Base-by-base conservation (phyloP, 2,329 filamentous ascomycete species). In the Apiospora sp. region DNA sequence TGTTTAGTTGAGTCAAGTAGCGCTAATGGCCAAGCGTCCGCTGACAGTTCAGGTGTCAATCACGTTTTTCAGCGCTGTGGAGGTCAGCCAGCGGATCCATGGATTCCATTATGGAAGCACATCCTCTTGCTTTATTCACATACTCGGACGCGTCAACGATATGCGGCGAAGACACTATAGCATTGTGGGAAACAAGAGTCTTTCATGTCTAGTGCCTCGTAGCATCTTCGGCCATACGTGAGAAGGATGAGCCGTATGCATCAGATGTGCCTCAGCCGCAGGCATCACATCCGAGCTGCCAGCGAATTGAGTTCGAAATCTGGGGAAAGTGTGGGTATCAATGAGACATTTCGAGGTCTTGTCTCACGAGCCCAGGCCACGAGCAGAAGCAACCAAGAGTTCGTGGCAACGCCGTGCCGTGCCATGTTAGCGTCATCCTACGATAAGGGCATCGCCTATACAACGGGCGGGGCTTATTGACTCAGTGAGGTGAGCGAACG, bases 221-320 rank as follows among this genome's bases (percentile, higher is more conserved):
- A 58, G 7, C 54, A 22, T 34, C 54, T 61, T 37, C 12, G 30
- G 16, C 27, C 54, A 30, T 22, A 30, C 8, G 8, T 14, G 8
- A 34, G 16, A 5, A 61, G 19, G 5, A 37, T 37, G 54, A 61
- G 30, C 34, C 30, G 30, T 34, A 22, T 19, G 16, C 7, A 61
- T 41, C 37, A 41, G 37, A 41, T n/a, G 16, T n/a, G 34, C 27
- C 27, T 61, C 54, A 61, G 54, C 30, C 16, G 54, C 30, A 61
- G 27, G 5, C 54, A 37, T 61, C 54, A 61, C 22, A 61, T 61
- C 54, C 34, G 14, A 61, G 27, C 22, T 30, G 54, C 16, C 27
- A 61, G 54, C 54, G 54, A 37, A 61, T 61, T 61, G 54, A 37
- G 30, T 61, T 61, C 54, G 54, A 37, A 61, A 37, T 61, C 54